phyloP scores from a whole-genome alignment of 1,139 yeast species.

The Saccharomyces hybrid region DNA sequence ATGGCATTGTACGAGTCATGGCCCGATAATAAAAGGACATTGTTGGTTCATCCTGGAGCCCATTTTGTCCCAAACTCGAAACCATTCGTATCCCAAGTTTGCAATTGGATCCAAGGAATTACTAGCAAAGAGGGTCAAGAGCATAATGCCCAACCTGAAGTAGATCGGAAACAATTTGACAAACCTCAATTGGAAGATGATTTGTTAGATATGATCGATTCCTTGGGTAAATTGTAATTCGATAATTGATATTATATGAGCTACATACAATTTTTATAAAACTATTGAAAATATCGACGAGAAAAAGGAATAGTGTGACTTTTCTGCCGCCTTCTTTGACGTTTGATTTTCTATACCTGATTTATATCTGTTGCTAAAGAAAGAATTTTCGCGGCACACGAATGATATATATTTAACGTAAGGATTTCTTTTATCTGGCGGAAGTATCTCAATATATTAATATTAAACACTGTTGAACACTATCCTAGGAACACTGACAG shows the following conservation, averaged over 20 bases:
- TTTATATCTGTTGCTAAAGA: background rate
- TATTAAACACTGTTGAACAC: too few species aligned
- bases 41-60: constrained; percentile 75
- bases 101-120: constrained; percentile 43
- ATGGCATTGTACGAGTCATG: constrained; percentile 49
- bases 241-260: background rate
- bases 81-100: constrained; percentile 48
- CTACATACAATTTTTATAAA: background rate
- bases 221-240: constrained; percentile 18
- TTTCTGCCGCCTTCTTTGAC: background rate
- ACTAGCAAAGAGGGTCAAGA: background rate
- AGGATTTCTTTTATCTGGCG: background rate
- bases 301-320: background rate
- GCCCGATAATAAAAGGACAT: constrained; percentile 38
- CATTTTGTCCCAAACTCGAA: constrained; percentile 81
- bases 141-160: background rate
- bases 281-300: background rate
- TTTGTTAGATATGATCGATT: constrained; percentile 25
- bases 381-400: background rate
- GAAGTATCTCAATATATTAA: background rate
- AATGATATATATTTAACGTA: background rate
- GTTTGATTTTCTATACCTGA: background rate
- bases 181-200: constrained; percentile 23
- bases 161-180: constrained; percentile 1
- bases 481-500: background rate